Evolutionary conservation across 1,284 basidiomycete genomes (phyloP), one percentile per base, ranked within the genome.

Genomic region (Vanrija humicola): DNA sequence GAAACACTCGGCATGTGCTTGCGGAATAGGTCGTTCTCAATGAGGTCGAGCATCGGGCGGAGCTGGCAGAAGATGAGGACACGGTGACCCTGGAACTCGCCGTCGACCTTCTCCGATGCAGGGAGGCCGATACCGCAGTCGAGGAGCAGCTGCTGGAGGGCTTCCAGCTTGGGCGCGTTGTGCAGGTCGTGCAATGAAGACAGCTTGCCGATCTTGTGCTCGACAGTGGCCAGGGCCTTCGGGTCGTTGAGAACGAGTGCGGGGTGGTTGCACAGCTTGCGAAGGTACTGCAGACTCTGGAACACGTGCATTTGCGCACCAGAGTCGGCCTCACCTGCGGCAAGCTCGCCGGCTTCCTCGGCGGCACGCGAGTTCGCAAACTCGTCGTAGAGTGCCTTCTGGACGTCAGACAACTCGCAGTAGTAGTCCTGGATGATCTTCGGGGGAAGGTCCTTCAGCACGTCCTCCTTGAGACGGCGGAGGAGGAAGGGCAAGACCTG

Each of bases 351-450:
- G 1, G 82, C 87, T 39, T 84, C 81, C 38, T 81, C 73, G 54
- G 79, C 83, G 23, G 86, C 90, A 63, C 86, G 83, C 0, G 92
- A 95, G 70, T 84, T 84, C 1, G 89, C 85, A 68, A 93, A 96
- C 68, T 94, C 88, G 70, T 97, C 94, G 73, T 97, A 98, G 16
- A 98, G 82, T 66, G 86, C 81, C 77, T 92, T 91, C 79, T 98
- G 94, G 50, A 98, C 76, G 15, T 92, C 88, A 0, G 94, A 97
- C 3, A 99, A 82, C 69, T 98, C 95, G 80, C 95, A 98, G 70
- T 98, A 96, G 75, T 98, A 98, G 73, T 99, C 96, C 77, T 99
- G 96, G 61, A 99, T 98, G 74, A 99, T 99, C 80, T 99, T 98
- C 3, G 96, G 96, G 0, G 96, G 96, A 2, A 99, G 81, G 72